These are phyloP conservation scores for Penicillium sp. DNA, from an alignment of 2,329 filamentous ascomycete genomes.

Conservation along the genomic window DNA sequence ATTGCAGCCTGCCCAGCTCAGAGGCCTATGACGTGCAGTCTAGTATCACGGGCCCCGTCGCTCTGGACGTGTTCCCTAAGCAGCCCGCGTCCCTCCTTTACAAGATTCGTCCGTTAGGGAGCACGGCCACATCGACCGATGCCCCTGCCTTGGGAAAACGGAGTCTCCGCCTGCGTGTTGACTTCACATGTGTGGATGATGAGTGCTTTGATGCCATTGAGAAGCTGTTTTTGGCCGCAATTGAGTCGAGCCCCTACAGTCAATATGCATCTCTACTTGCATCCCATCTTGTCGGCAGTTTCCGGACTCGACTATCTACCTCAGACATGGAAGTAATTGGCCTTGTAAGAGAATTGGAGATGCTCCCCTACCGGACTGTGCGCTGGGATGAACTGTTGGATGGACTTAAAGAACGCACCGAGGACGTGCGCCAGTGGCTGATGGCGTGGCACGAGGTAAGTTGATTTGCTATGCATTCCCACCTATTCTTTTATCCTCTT, in stretches of 20 bases:
- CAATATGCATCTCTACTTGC: conserved; percentile 53
- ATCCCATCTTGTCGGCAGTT: conserved; percentile 49
- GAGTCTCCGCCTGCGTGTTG: conserved; percentile 61
- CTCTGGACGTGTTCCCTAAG: conserved; percentile 70
- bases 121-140: conserved; percentile 20
- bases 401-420: conserved; percentile 48
- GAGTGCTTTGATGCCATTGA: conserved; percentile 60
- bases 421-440: conserved; percentile 54
- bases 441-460: conserved; percentile 58
- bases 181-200: conserved; percentile 75
- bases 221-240: conserved; percentile 46
- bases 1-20: conserved; percentile 69
- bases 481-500: conserved; percentile 12
- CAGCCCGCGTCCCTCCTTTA: conserved; percentile 82
- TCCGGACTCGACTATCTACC: conserved; percentile 48
- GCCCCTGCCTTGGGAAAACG: conserved; percentile 16
- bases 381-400: conserved; percentile 56
- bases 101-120: conserved; percentile 57
- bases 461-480: neutral
- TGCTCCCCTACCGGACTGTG: conserved; percentile 53
- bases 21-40: conserved; percentile 61
- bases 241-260: conserved; percentile 50
- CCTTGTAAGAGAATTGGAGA: conserved; percentile 53
- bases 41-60: conserved; percentile 43
- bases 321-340: conserved; percentile 56